phyloP scores from a whole-genome alignment of 352 stramenopile genomes.

The Phytophthora meadii region DNA sequence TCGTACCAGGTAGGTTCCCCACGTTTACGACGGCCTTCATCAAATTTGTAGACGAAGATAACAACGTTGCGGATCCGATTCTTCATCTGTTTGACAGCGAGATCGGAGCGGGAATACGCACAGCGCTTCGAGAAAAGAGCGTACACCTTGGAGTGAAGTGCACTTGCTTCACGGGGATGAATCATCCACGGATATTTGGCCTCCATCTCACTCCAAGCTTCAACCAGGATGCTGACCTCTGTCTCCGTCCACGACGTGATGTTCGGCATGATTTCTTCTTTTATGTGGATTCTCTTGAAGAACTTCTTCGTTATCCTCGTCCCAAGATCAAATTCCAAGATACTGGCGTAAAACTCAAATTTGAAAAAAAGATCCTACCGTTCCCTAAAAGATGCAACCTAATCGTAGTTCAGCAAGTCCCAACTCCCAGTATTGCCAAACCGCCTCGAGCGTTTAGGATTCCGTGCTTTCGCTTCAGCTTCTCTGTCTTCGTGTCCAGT shows the following conservation, averaged over 20 bases:
- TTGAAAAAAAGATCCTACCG: no score
- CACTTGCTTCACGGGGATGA: constrained; percentile 2
- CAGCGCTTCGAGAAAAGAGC: constrained; percentile 13
- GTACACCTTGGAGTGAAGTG: constrained; percentile 24
- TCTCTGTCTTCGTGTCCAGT: no score
- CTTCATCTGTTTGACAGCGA: constrained; percentile 13
- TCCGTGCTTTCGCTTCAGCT: no score
- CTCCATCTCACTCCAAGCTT: constrained; percentile 31
- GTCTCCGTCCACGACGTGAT: constrained; percentile 18
- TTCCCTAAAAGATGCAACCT: no score
- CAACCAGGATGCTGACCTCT: constrained; percentile 24
- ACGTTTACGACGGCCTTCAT: constrained; percentile 16
- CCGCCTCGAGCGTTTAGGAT: no score
- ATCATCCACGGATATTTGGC: constrained; percentile 17
- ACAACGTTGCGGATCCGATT: constrained; percentile 16
- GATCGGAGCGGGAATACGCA: constrained; percentile 14
- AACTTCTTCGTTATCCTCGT: background rate
- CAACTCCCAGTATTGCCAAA: no score
- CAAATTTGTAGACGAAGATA: constrained; percentile 26
- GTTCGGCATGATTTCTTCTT: background rate
- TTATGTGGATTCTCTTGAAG: background rate
- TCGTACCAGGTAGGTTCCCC: constrained; percentile 29
- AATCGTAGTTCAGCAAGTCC: no score
- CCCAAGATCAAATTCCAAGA: background rate
- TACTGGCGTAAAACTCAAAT: no score